These are phyloP conservation scores for Zhuliangozyma blackwelliae DNA, from an alignment of 1,139 yeast species.

Conservation along the genomic window DNA sequence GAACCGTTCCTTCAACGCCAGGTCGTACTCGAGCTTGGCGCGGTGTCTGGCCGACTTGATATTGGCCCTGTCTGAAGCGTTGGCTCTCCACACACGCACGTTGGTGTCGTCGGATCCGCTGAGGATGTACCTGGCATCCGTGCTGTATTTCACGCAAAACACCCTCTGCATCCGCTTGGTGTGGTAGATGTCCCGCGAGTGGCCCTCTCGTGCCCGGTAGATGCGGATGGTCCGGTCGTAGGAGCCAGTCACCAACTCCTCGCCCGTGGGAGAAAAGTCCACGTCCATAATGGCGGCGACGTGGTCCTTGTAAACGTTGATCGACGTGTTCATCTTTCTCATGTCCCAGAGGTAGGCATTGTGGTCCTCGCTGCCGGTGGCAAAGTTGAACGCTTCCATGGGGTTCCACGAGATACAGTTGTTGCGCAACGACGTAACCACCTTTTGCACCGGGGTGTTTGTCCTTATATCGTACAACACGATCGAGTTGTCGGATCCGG, in stretches of 20 bases:
- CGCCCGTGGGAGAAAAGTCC: slow-evolving; percentile 96
- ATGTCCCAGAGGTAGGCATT: slow-evolving; percentile 93
- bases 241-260: slow-evolving; percentile 91
- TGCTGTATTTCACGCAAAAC: slow-evolving; percentile 75
- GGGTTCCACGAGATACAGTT: slow-evolving; percentile 96
- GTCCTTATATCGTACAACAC: slow-evolving; percentile 90
- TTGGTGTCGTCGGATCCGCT: slow-evolving; percentile 97
- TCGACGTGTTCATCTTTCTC: slow-evolving; percentile 78
- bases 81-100: slow-evolving; percentile 86
- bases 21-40: slow-evolving; percentile 82
- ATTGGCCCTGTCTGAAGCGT: slow-evolving; percentile 78
- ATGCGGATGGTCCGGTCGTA: slow-evolving; percentile 91
- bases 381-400: slow-evolving; percentile 93
- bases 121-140: slow-evolving; percentile 82
- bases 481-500: slow-evolving; percentile 89
- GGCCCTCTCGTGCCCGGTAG: slow-evolving; percentile 74
- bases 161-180: slow-evolving; percentile 97
- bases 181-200: slow-evolving; percentile 90
- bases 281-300: slow-evolving; percentile 94
- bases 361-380: slow-evolving; percentile 91
- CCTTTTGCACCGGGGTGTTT: slow-evolving; percentile 88
- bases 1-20: slow-evolving; percentile 85
- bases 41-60: slow-evolving; percentile 80
- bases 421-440: slow-evolving; percentile 76
- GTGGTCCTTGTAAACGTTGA: slow-evolving; percentile 89